Conservation (phyloP, 805 yeast genomes). For the Wickerhamiella australiensis region DNA sequence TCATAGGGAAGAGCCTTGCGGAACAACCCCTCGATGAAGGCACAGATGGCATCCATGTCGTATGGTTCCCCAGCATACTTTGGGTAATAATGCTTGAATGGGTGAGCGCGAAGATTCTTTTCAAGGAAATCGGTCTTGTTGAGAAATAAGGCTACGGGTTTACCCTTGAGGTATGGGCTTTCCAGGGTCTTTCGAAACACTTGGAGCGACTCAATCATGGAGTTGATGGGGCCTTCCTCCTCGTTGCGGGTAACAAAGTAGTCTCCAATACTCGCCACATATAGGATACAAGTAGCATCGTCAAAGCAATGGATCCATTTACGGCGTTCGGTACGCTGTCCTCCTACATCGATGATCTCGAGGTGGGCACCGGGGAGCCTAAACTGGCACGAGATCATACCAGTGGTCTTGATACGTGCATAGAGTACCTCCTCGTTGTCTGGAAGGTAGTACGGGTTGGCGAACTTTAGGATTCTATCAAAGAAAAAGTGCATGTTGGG, state of each 20-base stretch:
- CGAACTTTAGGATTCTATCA: slow-evolving; percentile 54
- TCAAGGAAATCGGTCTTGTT: slow-evolving; percentile 80
- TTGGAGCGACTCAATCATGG: slow-evolving; percentile 82
- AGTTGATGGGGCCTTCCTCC: slow-evolving; percentile 33
- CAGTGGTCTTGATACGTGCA: slow-evolving; percentile 91
- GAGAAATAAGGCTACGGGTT: slow-evolving; percentile 80
- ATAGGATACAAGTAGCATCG: slow-evolving; percentile 74
- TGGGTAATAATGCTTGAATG: slow-evolving; percentile 64
- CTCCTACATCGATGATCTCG: slow-evolving; percentile 89
- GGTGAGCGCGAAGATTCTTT: slow-evolving; percentile 47
- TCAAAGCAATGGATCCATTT: slow-evolving; percentile 97
- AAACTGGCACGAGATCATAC: slow-evolving; percentile 80
- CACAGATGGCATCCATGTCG: slow-evolving; percentile 53
- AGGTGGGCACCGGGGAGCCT: slow-evolving; percentile 50
- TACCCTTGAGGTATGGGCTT: slow-evolving; percentile 69
- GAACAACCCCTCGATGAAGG: slow-evolving; percentile 60
- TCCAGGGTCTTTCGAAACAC: slow-evolving; percentile 75
- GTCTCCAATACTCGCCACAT: slow-evolving; percentile 81
- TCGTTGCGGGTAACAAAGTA: slow-evolving; percentile 48
- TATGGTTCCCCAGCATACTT: slow-evolving; percentile 56
- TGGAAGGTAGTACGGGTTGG: slow-evolving; percentile 53
- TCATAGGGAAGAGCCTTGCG: slow-evolving; percentile 48
- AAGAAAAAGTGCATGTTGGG: slow-evolving; percentile 74
- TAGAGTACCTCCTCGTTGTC: slow-evolving; percentile 71
- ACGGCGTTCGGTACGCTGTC: slow-evolving; percentile 89